phyloP scores from a whole-genome alignment of 2,329 filamentous ascomycete species.

The Pezicula neosporulosa region DNA sequence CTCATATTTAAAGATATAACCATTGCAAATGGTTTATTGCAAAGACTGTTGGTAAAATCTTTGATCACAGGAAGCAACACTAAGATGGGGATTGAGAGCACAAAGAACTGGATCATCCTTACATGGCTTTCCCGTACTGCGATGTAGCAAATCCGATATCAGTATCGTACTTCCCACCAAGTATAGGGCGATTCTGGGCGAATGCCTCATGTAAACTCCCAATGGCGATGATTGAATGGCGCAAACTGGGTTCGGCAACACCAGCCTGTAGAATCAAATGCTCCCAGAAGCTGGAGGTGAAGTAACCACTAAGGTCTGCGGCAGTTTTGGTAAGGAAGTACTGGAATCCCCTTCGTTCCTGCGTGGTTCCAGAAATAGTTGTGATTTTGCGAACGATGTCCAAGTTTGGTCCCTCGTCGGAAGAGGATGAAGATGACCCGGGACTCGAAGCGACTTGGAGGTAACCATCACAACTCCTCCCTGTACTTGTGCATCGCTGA shows the following conservation, averaged over 20 bases:
- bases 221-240: slow-evolving; percentile 26
- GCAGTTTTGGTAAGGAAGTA: slow-evolving; percentile 6
- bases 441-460: not conserved
- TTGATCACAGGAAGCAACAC: too few species aligned
- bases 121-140: slow-evolving; percentile 27
- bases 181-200: slow-evolving; percentile 4
- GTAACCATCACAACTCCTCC: slow-evolving; percentile 10
- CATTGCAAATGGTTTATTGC: too few species aligned
- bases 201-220: slow-evolving; percentile 26
- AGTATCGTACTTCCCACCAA: not conserved
- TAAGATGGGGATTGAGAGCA: too few species aligned
- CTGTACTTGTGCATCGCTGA: slow-evolving; percentile 13
- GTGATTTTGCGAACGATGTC: not conserved
- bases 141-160: slow-evolving; percentile 15
- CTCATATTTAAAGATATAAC: too few species aligned
- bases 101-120: too few species aligned
- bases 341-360: slow-evolving; percentile 8
- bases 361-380: slow-evolving; percentile 3
- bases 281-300: slow-evolving; percentile 6
- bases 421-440: not conserved
- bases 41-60: too few species aligned
- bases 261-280: slow-evolving; percentile 7
- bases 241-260: slow-evolving; percentile 17
- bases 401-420: not conserved
- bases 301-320: slow-evolving; percentile 5